Base-by-base conservation (phyloP, 805 yeast species). In the Metschnikowia proteae region DNA sequence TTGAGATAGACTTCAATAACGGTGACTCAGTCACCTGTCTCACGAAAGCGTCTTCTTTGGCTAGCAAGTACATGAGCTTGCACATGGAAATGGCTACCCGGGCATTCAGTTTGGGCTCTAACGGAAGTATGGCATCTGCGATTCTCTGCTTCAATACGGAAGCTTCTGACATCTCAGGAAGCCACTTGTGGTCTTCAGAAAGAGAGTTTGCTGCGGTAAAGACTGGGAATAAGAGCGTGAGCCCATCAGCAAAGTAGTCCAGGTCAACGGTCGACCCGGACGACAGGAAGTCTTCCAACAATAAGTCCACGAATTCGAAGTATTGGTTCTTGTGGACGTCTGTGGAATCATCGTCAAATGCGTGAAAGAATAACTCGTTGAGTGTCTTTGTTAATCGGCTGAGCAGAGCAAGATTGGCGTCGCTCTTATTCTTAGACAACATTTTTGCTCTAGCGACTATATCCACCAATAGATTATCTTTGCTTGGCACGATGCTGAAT, bases 181-280 rank as follows among this genome's bases (percentile, higher is more conserved):
- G 43, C 26, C 30, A 38, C 8, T 39, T 33, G 32, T 22, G 51
- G 48, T 52, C 57, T 3, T n/a, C 43, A 13, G 40, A 38, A 25
- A 38, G 39, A 2, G 13, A 73, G 46, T 13, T 60, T 53, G 49
- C 74, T 78, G 5, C 73, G 62, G 82, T 70, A 38, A 86, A 57
- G 3, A 83, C 64, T 32, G 76, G 78, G 47, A 82, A 87, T 40
- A 81, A 70, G 3, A 83, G 74, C 26, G 74, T 63, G 32, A 88
- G 60, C 0, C 82, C 80, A 48, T 78, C 72, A 0, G 84, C 77
- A 57, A 81, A 80, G 84, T 88, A 88, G 11, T 73, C 70, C 27
- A 70, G 59, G 51, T 78, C 74, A 2, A 65, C 66, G 49, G 62
- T n/a, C 10, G 33, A 7, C 6, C 34, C 38, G 6, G 45, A 32